These are phyloP conservation scores for Arthrobotrys entomopaga DNA, from an alignment of 2,329 filamentous ascomycete genomes.

Conservation along the genomic window DNA sequence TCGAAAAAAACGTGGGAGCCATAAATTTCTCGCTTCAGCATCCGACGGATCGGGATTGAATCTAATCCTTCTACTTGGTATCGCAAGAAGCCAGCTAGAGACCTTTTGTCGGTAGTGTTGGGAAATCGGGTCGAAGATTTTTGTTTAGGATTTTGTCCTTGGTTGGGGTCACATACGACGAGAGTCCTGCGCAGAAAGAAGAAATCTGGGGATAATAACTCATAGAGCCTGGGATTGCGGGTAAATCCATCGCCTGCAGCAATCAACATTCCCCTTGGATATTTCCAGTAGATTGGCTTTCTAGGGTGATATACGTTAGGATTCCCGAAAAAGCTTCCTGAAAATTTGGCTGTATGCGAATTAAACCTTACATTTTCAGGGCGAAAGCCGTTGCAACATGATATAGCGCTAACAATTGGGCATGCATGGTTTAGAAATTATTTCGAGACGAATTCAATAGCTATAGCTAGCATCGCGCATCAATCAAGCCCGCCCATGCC, in stretches of 20 bases:
- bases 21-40: slow-evolving; percentile 25
- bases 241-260: slow-evolving; percentile 22
- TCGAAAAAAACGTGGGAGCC: slow-evolving; percentile 39
- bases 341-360: background rate
- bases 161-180: background rate
- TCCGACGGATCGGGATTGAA: slow-evolving; percentile 36
- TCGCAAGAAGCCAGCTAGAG: slow-evolving; percentile 18
- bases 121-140: background rate
- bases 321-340: background rate
- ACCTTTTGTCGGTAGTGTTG: background rate
- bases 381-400: no score
- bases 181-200: background rate
- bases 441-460: no score
- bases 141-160: background rate
- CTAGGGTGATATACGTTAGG: slow-evolving; percentile 2
- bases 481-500: no score
- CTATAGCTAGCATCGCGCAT: no score
- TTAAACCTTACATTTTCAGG: slow-evolving; percentile 6
- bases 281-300: slow-evolving; percentile 26
- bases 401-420: no score
- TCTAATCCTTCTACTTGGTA: slow-evolving; percentile 30
- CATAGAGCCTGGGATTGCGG: slow-evolving; percentile 32
- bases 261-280: background rate
- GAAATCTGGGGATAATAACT: slow-evolving; percentile 30
- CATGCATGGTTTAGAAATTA: no score